Base-by-base conservation (phyloP, 2,329 filamentous ascomycete species). In the Fusarium sp. region DNA sequence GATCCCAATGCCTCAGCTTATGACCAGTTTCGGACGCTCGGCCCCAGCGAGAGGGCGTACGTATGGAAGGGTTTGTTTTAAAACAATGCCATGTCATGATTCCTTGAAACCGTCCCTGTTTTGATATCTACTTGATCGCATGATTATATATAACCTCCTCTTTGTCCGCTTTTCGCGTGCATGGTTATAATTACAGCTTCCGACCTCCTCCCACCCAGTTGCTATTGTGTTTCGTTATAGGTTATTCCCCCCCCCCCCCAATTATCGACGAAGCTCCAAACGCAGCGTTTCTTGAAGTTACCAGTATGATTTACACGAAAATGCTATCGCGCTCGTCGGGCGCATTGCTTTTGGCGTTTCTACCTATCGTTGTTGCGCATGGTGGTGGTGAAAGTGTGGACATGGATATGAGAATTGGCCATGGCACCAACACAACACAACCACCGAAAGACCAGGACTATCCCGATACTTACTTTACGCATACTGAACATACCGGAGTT, bases 391-490 rank as follows among this genome's bases (percentile, higher is more conserved):
- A 63, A 18, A 58, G 54, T 20, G 51, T 60, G 27, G 52, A 68
- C 37, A 61, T 53, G 36, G 48, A 48, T 10, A 59, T 58, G 42
- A 21, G 20, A 35, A 64, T 55, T 39, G 45, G 39, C 27, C 25
- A 25, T 25, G 25, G 25, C 25, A 37, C 27, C 29, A 64, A 63
- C 29, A 45, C 60, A 23, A 56, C 51, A 17, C 72, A 75, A 51
- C 67, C 72, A 42, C 67, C 75, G 15, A 64, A 72, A 18, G 72
- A 74, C 20, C 66, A 73, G 35, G 67, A 78, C 42, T 80, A 81
- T 45, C 76, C 81, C 11, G 78, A 80, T n/a, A 88, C 82, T 58
- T 91, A 91, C 76, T 91, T 90, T 78, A 77, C 83, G 23, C 81
- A 88, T 57, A 73, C 81, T 1, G 83, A 87, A 25, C 81, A 88